A percentile compares a stretch with the other conserved stretches of the same genome.
Conservation (phyloP, 768 basidiomycete genomes). For the Kwoniella mangroviensis region DNA sequence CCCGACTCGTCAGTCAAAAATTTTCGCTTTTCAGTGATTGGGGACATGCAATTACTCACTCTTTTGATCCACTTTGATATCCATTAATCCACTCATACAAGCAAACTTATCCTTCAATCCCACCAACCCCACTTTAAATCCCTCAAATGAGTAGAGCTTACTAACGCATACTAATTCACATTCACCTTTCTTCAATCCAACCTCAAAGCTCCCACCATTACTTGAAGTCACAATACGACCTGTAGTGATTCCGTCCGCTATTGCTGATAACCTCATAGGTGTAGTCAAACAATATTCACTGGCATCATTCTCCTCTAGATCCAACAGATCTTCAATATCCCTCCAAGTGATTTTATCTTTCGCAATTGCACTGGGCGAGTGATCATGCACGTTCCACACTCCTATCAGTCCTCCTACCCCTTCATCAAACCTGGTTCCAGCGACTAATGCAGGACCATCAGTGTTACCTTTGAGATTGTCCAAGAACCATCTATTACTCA, state of each 20-base stretch:
- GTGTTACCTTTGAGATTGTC: constrained; percentile 28
- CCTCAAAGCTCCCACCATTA: neutral
- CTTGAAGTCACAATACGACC: neutral
- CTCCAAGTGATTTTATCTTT: constrained; percentile 25
- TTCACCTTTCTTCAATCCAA: constrained; percentile 23
- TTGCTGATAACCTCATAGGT: neutral
- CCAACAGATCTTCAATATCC: constrained; percentile 34
- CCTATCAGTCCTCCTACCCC: constrained; percentile 27
- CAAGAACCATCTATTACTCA: constrained; percentile 40
- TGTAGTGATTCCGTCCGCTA: too few relatives aligned
- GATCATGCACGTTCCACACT: constrained; percentile 39
- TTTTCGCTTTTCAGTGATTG: too few relatives aligned
- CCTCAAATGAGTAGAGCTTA: constrained; percentile 21
- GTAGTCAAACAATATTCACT: constrained; percentile 5
- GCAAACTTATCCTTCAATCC: constrained; percentile 42
- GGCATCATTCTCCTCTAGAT: constrained; percentile 16
- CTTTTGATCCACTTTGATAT: neutral
- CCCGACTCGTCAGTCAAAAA: too few relatives aligned
- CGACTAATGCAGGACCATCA: constrained; percentile 38
- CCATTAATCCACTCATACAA: constrained; percentile 25
- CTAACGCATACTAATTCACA: constrained; percentile 29
- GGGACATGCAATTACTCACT: neutral
- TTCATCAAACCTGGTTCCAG: constrained; percentile 8
- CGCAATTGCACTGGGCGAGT: constrained; percentile 10
- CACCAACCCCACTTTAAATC: constrained; percentile 27